Evolutionary conservation across 768 basidiomycete species (phyloP).

Genomic region (Mycena floridula): DNA sequence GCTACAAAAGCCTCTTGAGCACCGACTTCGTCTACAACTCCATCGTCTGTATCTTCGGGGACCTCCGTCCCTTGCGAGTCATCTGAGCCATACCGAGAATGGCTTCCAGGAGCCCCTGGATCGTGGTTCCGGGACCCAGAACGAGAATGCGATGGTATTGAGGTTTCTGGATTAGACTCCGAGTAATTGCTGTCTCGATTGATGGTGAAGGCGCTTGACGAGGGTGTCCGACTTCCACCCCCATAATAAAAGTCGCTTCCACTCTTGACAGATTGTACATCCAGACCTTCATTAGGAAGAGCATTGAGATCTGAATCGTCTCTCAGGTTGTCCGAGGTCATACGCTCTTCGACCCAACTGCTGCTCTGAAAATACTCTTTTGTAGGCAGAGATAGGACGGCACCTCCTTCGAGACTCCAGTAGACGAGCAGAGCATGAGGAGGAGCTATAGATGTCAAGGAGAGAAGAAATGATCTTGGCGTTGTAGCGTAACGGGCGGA

Average conservation of each 20-base stretch:
- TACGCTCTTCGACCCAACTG: constrained; percentile 62
- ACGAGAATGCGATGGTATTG: constrained; percentile 7
- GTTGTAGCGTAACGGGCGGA: constrained; percentile 54
- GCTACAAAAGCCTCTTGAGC: constrained; percentile 82
- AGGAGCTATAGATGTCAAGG: constrained; percentile 59
- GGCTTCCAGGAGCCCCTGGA: no score
- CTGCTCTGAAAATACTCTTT: constrained; percentile 84
- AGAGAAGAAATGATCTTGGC: constrained; percentile 73
- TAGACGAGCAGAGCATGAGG: constrained; percentile 77
- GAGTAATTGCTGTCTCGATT: constrained; percentile 15
- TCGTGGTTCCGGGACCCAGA: constrained; percentile 35
- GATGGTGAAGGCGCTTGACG: constrained; percentile 50
- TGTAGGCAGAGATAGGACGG: constrained; percentile 75
- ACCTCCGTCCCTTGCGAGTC: constrained; percentile 58
- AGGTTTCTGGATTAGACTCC: constrained; percentile 10
- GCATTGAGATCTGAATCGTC: background rate
- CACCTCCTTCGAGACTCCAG: constrained; percentile 77
- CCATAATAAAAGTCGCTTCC: constrained; percentile 78
- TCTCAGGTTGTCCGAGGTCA: constrained; percentile 15
- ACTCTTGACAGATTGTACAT: constrained; percentile 47
- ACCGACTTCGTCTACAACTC: constrained; percentile 64
- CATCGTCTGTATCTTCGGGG: constrained; percentile 34
- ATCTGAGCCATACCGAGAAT: no score
- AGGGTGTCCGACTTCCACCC: constrained; percentile 45
- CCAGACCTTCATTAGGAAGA: constrained; percentile 18